Percentiles rank a stretch among this genome's conserved stretches.
Evolutionary conservation across 306 rosid species (phyloP).

Genomic region (Glycine tomentella): DNA sequence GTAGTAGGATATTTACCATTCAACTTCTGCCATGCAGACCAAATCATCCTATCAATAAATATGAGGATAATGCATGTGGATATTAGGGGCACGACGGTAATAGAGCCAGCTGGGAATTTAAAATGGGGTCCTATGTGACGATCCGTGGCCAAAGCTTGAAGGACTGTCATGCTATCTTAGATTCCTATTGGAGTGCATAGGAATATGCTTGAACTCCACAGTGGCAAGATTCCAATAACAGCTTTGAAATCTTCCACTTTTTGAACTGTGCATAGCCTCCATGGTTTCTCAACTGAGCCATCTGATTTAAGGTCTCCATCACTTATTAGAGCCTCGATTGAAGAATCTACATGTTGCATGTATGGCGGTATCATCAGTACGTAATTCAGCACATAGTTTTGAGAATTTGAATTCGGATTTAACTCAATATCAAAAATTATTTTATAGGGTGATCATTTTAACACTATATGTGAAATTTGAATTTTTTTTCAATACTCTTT

Average conservation of each 20-base stretch:
- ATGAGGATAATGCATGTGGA: slow-evolving; percentile 54
- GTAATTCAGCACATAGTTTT: too few relatives aligned
- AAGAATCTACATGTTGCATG: slow-evolving; percentile 52
- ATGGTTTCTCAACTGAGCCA: slow-evolving; percentile 57
- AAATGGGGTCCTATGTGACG: slow-evolving; percentile 64
- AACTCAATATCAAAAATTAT: too few relatives aligned
- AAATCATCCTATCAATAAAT: slow-evolving; percentile 57
- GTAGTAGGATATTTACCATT: slow-evolving; percentile 46
- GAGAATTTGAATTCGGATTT: too few relatives aligned
- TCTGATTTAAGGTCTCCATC: slow-evolving; percentile 57
- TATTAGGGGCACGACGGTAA: slow-evolving; percentile 44
- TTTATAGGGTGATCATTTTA: too few relatives aligned
- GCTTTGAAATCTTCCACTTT: slow-evolving; percentile 70
- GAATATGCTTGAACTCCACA: slow-evolving; percentile 63
- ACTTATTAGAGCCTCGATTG: slow-evolving; percentile 56
- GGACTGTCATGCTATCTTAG: slow-evolving; percentile 56
- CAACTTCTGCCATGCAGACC: slow-evolving; percentile 55
- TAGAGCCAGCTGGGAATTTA: slow-evolving; percentile 59
- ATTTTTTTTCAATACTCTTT: too few relatives aligned
- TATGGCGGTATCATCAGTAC: too few relatives aligned
- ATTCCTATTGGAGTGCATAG: slow-evolving; percentile 57
- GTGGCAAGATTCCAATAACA: slow-evolving; percentile 54
- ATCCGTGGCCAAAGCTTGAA: slow-evolving; percentile 70
- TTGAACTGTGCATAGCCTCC: slow-evolving; percentile 63
- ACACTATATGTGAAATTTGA: too few relatives aligned